Evolutionary conservation across 345 rosid genomes (phyloP), one percentile per base, ranked within the genome.

Genomic region (Acer campestre): DNA sequence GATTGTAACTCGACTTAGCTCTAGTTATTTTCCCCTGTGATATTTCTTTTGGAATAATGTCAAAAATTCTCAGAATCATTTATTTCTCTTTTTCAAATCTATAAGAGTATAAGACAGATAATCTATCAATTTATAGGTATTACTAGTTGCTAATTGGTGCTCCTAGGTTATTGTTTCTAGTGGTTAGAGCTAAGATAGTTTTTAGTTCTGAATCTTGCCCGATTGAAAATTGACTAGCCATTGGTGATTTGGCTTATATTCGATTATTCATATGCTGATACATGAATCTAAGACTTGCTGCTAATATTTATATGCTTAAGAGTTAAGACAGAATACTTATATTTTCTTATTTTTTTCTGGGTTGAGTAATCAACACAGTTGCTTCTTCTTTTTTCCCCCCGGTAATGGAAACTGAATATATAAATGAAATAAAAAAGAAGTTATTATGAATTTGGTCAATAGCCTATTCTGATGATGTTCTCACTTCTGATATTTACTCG

Each of bases 91-190:
- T 51, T 49, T 46, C 9, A 65, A 64, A 65, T 65, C 13, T n/a
- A 7, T 25, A 29, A 4, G 35, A 31, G 35, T 31, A 31, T 31
- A 18, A 11, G 27, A 65, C 0, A 51, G 38, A 18, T 58, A 22
- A 7, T 42, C 53, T 61, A 23, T 20, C 16, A 61, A 61, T 42
- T 73, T 44, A 18, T 6, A 25, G 56, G 5, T 61, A 22, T 17
- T 11, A 18, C 48, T 48, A 51, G 18, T 61, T 48, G 27, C 49
- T 64, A 18, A 48, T 51, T 63, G 29, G 70, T 64, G 48, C 14
- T 29, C 55, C 75, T 63, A 29, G 77, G 70, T 29, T n/a, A 27
- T 35, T 75, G 40, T 38, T 31, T 48, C 13, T 67, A 44, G 17
- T 25, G 40, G 35, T 35, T 9, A 22, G 63, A 56, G 55, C 23